Base-by-base conservation (phyloP, 176 grass and related monocot genomes). In the Lolium rigidum region DNA sequence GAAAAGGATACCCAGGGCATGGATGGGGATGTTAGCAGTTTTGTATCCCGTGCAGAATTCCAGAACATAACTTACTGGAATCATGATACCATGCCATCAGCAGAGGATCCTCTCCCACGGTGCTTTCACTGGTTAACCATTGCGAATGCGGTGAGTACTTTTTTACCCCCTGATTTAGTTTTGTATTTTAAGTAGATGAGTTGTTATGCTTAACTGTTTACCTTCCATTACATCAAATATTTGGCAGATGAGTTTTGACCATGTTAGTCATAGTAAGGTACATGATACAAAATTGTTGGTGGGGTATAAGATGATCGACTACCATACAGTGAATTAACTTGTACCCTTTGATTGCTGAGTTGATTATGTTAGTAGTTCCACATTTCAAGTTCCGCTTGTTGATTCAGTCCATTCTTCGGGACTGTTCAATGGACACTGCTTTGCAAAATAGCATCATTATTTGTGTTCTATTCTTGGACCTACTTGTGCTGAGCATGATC, bases 51-150 rank as follows among this genome's bases (percentile, higher is more conserved):
- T 71, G 92, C 88, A 11, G 92, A 94, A 54, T 99, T 99, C 56
- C 84, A 91, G 80, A 88, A 85, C 80, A 85, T 96, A 72, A 99
- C 94, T 20, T 94, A 94, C 84, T 96, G 97, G 97, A 96, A 94
- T 52, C 94, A 99, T 86, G 97, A 99, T n/a, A 86, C 77, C 61
- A 41, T 86, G 25, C 95, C 97, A 84, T 99, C 90, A 16, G 73
- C 82, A 18, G 97, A 98, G 70, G 97, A 98, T 94, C 80, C 94
- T 26, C 88, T 98, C 64, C 72, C 88, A 2, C 87, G 88, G 22
- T 89, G 90, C 90, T 95, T 98, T 81, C 97, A 98, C 51, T 98
- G 90, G 92, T 83, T 98, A 82, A 86, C 90, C 12, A 83, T 98
- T 83, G 89, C 97, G 68, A 78, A 91, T 93, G 90, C 94, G 5